These are phyloP conservation scores for Ophiorrhiza pumila DNA, from an alignment of 257 asterid genomes.

Conservation along the genomic window DNA sequence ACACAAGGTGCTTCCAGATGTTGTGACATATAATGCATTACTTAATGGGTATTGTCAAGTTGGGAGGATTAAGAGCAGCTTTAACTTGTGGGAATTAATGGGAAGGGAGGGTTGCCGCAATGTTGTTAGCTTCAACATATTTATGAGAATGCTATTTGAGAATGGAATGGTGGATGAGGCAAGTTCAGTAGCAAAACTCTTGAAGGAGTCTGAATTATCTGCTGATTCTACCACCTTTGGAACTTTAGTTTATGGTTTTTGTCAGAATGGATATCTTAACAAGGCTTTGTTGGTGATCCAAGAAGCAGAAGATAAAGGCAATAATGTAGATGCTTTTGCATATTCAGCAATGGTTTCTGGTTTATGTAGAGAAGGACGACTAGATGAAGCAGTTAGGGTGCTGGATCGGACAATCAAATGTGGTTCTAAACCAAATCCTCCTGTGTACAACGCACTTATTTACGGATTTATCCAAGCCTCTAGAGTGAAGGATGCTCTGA, in stretches of 20 bases:
- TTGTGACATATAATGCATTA: slow-evolving; percentile 65
- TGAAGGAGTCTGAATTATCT: slow-evolving; percentile 47
- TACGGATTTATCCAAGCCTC: slow-evolving; percentile 63
- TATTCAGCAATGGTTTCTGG: slow-evolving; percentile 72
- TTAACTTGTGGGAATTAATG: slow-evolving; percentile 81
- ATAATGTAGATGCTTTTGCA: slow-evolving; percentile 48
- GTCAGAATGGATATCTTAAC: slow-evolving; percentile 58
- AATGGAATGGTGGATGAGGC: slow-evolving; percentile 51
- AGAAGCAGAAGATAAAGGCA: slow-evolving; percentile 48
- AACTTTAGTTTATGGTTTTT: slow-evolving; percentile 67
- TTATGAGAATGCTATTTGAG: slow-evolving; percentile 63
- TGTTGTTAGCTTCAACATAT: slow-evolving; percentile 76
- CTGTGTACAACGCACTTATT: slow-evolving; percentile 67
- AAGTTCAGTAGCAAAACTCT: slow-evolving; percentile 51
- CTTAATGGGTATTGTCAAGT: slow-evolving; percentile 59
- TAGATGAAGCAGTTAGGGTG: slow-evolving; percentile 62
- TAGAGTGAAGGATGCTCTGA: slow-evolving; percentile 57
- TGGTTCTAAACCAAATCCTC: slow-evolving; percentile 59
- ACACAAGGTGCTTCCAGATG: slow-evolving; percentile 52
- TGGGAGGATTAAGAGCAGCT: slow-evolving; percentile 41
- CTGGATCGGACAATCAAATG: slow-evolving; percentile 46
- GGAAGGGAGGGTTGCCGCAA: slow-evolving; percentile 55
- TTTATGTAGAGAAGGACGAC: slow-evolving; percentile 58
- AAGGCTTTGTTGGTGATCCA: slow-evolving; percentile 54
- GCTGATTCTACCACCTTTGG: slow-evolving; percentile 66